Conservation (phyloP, 441 rosid genomes). For the Eugenia klotzschiana region DNA sequence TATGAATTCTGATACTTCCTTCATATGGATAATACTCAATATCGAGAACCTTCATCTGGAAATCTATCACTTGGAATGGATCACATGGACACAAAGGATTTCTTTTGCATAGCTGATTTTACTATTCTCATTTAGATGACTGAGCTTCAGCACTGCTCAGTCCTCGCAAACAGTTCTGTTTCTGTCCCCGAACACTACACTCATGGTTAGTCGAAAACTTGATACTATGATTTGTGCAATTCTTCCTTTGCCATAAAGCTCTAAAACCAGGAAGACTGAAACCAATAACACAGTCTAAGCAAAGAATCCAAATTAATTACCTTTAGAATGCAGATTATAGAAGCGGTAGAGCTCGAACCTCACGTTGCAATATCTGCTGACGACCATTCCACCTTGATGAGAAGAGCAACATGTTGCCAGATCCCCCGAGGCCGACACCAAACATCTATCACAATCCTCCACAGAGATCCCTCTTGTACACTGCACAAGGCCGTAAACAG, state of each 20-base stretch:
- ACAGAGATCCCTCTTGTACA: conserved; percentile 9
- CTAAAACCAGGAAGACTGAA: no score
- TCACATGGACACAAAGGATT: not conserved
- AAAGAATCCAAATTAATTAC: not conserved
- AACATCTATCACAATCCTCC: not conserved
- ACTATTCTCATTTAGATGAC: not conserved
- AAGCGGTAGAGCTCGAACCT: not conserved
- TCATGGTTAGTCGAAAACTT: not conserved
- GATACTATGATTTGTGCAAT: not conserved
- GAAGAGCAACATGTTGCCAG: not conserved
- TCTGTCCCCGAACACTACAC: not conserved
- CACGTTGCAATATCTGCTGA: not conserved
- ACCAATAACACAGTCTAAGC: not conserved
- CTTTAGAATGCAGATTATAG: not conserved
- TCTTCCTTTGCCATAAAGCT: no score
- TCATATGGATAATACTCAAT: not conserved
- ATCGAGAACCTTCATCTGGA: not conserved
- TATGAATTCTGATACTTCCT: not conserved
- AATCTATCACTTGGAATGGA: not conserved
- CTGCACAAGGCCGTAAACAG: conserved; percentile 7
- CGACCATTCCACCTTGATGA: not conserved
- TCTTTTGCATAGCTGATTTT: not conserved
- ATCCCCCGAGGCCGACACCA: not conserved
- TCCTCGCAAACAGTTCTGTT: not conserved
- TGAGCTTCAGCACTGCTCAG: not conserved